Conservation (phyloP, 1,139 yeast species). For the Wickerhamomyces sp. region DNA sequence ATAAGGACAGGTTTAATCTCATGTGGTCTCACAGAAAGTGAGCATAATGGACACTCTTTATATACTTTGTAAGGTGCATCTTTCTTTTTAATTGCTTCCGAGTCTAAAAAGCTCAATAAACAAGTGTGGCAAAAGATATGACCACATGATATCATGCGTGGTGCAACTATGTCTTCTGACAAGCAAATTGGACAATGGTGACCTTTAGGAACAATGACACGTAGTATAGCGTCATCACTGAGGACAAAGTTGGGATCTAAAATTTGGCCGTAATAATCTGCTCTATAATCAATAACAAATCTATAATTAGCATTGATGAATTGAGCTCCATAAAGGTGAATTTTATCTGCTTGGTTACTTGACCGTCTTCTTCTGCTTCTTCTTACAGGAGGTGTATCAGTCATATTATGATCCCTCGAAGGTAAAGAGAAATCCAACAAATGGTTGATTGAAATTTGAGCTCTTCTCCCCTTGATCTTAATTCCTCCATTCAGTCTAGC, state of each 20-base stretch:
- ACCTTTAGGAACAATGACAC: conserved; percentile 72
- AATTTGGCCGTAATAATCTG: conserved; percentile 51
- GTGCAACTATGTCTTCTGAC: conserved; percentile 80
- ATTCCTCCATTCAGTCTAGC: conserved; percentile 27
- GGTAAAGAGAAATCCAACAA: conserved; percentile 60
- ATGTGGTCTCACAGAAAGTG: conserved; percentile 53
- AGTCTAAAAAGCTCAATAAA: conserved; percentile 63
- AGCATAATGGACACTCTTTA: conserved; percentile 85
- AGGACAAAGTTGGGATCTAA: conserved; percentile 75
- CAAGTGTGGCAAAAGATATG: conserved; percentile 88
- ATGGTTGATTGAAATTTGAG: conserved; percentile 60
- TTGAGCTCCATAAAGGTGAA: conserved; percentile 59
- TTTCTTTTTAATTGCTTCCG: conserved; percentile 38
- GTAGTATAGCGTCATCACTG: conserved; percentile 53
- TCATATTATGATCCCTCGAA: conserved; percentile 33
- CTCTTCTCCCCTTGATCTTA: conserved; percentile 40
- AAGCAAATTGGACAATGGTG: conserved; percentile 90
- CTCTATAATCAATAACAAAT: conserved; percentile 66
- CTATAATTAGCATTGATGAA: conserved; percentile 84
- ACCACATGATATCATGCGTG: conserved; percentile 94
- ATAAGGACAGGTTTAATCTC: conserved; percentile 71
- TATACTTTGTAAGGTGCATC: conserved; percentile 39
- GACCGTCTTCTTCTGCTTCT: conserved; percentile 22
- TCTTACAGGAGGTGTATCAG: conserved; percentile 12
- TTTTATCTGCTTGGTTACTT: conserved; percentile 22